Evolutionary conservation across 2,329 filamentous ascomycete species (phyloP).

Genomic region (Colletotrichum sp.): DNA sequence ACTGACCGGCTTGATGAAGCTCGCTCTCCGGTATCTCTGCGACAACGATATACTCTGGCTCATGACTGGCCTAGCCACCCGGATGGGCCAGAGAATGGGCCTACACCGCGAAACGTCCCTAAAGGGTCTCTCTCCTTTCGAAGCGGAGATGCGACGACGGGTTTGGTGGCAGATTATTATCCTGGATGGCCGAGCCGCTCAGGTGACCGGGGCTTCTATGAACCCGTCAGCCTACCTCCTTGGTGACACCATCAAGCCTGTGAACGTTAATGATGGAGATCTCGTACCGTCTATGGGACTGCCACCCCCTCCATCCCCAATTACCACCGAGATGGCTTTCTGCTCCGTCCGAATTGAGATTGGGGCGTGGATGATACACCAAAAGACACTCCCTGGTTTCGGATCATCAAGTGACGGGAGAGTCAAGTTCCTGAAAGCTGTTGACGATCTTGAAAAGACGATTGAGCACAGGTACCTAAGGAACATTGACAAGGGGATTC

Average conservation of each 20-base stretch:
- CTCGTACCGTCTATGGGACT: constrained; percentile 49
- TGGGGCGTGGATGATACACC: not conserved
- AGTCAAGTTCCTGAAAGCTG: not conserved
- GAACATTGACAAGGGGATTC: not conserved
- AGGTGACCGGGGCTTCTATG: constrained; percentile 29
- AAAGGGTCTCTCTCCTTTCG: constrained; percentile 63
- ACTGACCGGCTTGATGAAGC: constrained; percentile 39
- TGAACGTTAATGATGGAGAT: constrained; percentile 64
- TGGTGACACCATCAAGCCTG: constrained; percentile 51
- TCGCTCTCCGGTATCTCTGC: constrained; percentile 61
- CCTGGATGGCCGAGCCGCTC: constrained; percentile 59
- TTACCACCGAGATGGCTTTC: constrained; percentile 4
- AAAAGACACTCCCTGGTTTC: not conserved
- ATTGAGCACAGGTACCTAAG: not conserved
- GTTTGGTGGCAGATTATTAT: constrained; percentile 71
- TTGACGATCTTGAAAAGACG: not conserved
- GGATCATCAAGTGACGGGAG: not conserved
- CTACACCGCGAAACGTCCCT: constrained; percentile 65
- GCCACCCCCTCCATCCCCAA: constrained; percentile 38
- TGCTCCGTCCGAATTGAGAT: constrained; percentile 13
- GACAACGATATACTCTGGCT: constrained; percentile 65
- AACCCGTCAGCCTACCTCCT: constrained; percentile 51
- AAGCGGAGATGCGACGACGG: constrained; percentile 68
- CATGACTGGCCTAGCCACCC: constrained; percentile 64
- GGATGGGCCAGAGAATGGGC: constrained; percentile 71